phyloP scores from a whole-genome alignment of 306 rosid genomes.

The Dalbergia cultrata region DNA sequence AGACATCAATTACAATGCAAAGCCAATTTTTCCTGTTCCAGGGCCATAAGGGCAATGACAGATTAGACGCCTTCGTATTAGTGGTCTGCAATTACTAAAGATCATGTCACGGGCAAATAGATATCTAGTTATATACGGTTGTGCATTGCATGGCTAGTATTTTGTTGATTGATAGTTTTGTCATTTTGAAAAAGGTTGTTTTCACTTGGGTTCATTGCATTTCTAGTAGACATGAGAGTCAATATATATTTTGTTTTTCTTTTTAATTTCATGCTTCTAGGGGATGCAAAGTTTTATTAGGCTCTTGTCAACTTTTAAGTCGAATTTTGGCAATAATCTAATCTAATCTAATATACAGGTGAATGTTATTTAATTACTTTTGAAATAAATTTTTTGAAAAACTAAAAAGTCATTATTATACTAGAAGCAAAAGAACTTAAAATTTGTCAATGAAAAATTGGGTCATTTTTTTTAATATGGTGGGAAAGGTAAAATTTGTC shows the following conservation, averaged over 20 bases:
- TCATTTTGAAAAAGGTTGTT: constrained; percentile 31
- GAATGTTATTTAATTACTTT: too few species aligned
- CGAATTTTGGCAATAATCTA: too few species aligned
- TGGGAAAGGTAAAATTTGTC: too few species aligned
- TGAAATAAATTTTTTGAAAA: too few species aligned
- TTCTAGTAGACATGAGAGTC: not conserved
- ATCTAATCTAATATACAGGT: too few species aligned
- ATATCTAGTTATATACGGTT: not conserved
- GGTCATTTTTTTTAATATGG: too few species aligned
- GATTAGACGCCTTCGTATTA: not conserved
- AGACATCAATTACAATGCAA: too few species aligned
- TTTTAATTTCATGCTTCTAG: not conserved
- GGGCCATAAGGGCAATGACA: not conserved
- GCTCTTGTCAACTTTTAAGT: too few species aligned
- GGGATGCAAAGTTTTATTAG: not conserved
- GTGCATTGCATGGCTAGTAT: not conserved
- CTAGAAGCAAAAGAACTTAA: too few species aligned
- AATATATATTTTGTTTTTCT: not conserved
- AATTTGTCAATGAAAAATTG: too few species aligned
- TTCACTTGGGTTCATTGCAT: constrained; percentile 28
- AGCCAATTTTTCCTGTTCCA: not conserved
- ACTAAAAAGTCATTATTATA: too few species aligned
- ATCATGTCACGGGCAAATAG: constrained; percentile 23
- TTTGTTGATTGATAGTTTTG: constrained; percentile 34
- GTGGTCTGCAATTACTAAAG: not conserved